Percentiles rank a stretch among this genome's conserved stretches.
phyloP scores from a whole-genome alignment of 2,329 filamentous ascomycete species.

The Cucurbitaria berberidis region DNA sequence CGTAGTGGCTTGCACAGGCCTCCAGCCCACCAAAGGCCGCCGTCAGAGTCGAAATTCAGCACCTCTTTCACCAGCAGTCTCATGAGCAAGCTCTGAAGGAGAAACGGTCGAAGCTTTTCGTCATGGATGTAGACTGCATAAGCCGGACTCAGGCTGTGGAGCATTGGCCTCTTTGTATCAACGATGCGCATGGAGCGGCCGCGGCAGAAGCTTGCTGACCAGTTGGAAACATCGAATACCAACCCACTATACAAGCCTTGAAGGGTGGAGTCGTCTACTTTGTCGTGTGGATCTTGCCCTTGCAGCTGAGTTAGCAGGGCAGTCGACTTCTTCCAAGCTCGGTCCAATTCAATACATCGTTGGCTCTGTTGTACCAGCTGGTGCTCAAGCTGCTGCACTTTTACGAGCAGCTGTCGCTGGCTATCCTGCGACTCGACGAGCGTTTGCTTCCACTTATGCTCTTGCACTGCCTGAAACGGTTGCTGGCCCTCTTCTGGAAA shows the following conservation, averaged over 20 bases:
- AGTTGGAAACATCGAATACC: background rate
- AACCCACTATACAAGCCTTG: background rate
- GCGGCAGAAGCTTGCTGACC: background rate
- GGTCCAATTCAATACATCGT: background rate
- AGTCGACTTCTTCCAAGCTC: background rate
- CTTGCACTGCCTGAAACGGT: background rate
- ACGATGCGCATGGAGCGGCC: background rate
- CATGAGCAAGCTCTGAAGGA: background rate
- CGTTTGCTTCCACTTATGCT: background rate
- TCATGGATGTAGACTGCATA: background rate
- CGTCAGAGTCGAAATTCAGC: background rate
- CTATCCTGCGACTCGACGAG: background rate
- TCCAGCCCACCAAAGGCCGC: constrained; percentile 1
- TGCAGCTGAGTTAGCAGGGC: background rate
- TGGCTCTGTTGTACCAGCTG: background rate
- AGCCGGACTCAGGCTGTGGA: background rate
- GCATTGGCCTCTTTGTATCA: background rate
- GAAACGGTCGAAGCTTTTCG: background rate
- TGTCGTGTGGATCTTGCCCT: background rate
- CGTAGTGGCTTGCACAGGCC: background rate
- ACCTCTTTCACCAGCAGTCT: background rate
- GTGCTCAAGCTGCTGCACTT: background rate
- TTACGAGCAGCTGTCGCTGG: background rate
- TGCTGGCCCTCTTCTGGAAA: background rate
- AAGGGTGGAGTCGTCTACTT: background rate